Conservation (phyloP, 306 rosid species). For the Cucumis hystrix region DNA sequence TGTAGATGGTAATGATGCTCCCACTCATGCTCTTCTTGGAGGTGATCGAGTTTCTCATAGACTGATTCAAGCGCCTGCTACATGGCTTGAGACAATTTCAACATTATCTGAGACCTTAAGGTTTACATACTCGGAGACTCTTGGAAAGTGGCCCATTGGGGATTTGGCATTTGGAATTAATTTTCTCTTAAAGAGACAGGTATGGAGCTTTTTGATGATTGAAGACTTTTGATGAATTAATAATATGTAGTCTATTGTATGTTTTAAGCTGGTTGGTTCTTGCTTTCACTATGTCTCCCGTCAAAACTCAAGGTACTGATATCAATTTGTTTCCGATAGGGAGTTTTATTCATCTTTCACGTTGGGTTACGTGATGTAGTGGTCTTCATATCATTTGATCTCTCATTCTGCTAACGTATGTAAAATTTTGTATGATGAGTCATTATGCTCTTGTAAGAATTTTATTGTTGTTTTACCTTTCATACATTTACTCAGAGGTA, state of each 20-base stretch:
- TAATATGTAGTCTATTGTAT: not conserved
- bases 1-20: conserved; percentile 18
- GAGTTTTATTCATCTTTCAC: not conserved
- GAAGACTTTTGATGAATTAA: not conserved
- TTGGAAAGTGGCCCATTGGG: conserved; percentile 96
- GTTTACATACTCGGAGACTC: conserved; percentile 92
- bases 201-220: conserved; percentile 8
- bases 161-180: conserved; percentile 93
- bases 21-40: conserved; percentile 28
- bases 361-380: not conserved
- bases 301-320: not conserved
- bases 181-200: conserved; percentile 91
- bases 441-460: not conserved
- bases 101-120: conserved; percentile 82
- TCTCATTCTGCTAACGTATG: not conserved
- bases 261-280: not conserved
- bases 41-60: conserved; percentile 58
- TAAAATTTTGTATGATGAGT: not conserved
- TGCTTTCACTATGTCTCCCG: not conserved
- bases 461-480: not conserved
- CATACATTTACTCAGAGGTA: not conserved
- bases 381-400: not conserved
- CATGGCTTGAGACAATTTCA: conserved; percentile 88
- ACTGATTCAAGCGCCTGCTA: conserved; percentile 82
- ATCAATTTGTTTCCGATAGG: not conserved